Conservation (phyloP, 768 basidiomycete species). For the Xerocomellus dryophilus region DNA sequence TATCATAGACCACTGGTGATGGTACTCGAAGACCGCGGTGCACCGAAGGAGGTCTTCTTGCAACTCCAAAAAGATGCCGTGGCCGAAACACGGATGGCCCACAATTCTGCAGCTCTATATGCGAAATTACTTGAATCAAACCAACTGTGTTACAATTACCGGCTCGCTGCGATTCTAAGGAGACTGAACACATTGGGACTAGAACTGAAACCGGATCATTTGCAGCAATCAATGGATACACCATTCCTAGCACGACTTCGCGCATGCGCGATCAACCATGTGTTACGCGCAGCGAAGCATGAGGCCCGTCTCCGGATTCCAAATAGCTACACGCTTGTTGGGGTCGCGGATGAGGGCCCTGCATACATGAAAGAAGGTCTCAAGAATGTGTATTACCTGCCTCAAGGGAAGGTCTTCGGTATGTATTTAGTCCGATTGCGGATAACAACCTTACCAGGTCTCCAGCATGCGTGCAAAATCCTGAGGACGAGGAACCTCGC, state of each 20-base stretch:
- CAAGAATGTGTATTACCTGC: slow-evolving; percentile 52
- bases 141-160: slow-evolving; percentile 44
- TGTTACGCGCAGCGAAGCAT: slow-evolving; percentile 73
- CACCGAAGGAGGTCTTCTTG: slow-evolving; percentile 54
- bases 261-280: slow-evolving; percentile 59
- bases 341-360: slow-evolving; percentile 80
- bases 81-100: slow-evolving; percentile 54
- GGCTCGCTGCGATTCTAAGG: slow-evolving; percentile 50
- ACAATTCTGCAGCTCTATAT: slow-evolving; percentile 52
- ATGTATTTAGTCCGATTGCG: slow-evolving; percentile 11
- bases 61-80: slow-evolving; percentile 61
- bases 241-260: slow-evolving; percentile 58
- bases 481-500: slow-evolving; percentile 44
- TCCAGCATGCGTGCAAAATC: slow-evolving; percentile 58
- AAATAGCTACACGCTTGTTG: slow-evolving; percentile 66
- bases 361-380: slow-evolving; percentile 51
- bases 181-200: slow-evolving; percentile 47
- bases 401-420: slow-evolving; percentile 67
- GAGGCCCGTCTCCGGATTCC: slow-evolving; percentile 71
- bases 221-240: slow-evolving; percentile 42
- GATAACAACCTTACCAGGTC: neutral
- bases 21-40: slow-evolving; percentile 74
- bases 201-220: slow-evolving; percentile 40
- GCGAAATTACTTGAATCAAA: slow-evolving; percentile 48
- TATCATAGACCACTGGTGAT: slow-evolving; percentile 62